Conservation (phyloP, 441 rosid species). For the Erodium trifolium region DNA sequence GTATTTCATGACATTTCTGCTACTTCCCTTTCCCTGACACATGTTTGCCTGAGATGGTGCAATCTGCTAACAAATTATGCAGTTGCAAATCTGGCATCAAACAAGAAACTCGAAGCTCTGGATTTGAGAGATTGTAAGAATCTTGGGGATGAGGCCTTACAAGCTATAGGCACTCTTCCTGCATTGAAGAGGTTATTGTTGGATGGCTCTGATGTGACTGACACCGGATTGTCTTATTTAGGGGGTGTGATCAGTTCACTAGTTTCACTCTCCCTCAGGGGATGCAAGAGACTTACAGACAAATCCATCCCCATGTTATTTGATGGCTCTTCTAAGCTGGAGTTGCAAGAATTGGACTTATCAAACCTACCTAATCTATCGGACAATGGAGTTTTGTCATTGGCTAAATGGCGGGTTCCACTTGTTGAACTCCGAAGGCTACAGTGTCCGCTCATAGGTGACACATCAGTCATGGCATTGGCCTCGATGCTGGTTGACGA, state of each 20-base stretch:
- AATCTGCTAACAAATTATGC: conserved; percentile 66
- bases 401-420: conserved; percentile 56
- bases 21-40: conserved; percentile 61
- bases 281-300: conserved; percentile 81
- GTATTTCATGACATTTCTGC: conserved; percentile 85
- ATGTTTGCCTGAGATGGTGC: conserved; percentile 81
- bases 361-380: conserved; percentile 69
- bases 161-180: conserved; percentile 47
- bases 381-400: conserved; percentile 54
- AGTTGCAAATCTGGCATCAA: conserved; percentile 46
- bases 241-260: conserved; percentile 46
- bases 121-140: conserved; percentile 73
- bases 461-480: conserved; percentile 72
- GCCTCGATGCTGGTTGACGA: conserved; percentile 72
- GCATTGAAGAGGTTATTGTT: conserved; percentile 49
- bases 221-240: conserved; percentile 49
- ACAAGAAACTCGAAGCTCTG: conserved; percentile 47
- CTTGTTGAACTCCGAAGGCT: conserved; percentile 62
- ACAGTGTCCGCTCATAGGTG: conserved; percentile 75
- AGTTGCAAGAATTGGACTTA: conserved; percentile 63
- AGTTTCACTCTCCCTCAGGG: conserved; percentile 63
- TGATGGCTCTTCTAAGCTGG: conserved; percentile 53
- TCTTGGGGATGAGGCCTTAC: conserved; percentile 64
- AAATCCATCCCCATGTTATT: conserved; percentile 52
- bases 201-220: conserved; percentile 65